Base-by-base conservation (phyloP, 768 basidiomycete genomes). In the Trichaptum fuscoviolaceum region DNA sequence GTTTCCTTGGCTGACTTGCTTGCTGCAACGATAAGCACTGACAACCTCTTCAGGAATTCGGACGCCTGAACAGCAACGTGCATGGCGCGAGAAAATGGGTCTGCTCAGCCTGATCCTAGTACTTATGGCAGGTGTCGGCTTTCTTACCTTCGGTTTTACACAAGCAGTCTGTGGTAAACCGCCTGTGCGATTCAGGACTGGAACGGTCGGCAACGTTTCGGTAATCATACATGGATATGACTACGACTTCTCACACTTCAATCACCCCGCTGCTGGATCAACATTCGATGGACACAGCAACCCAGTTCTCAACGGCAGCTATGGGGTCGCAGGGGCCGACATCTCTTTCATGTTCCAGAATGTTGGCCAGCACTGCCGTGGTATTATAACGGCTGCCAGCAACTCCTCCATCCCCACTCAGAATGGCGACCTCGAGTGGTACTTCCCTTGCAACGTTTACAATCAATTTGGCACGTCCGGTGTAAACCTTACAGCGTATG, bases 51-150 rank as follows among this genome's bases (percentile, higher is more conserved):
- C 67, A 95, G 94, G 96, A 65, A 90, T 97, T 70, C 84, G 85
- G 65, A 96, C 90, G 30, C 91, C 93, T 0, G 97, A 99, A 69
- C 91, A 91, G 70, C 95, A 97, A 75, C 87, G 95, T 62, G 97
- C 97, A 58, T 99, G 96, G 96, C 84, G 97, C 69, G 97, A 99
- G 79, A 99, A 99, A 81, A 94, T 98, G 77, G 97, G 96, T 8
- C 85, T 99, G 26, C 81, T 99, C 62, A 80, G 83, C 69, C 82
- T 98, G 76, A 93, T 96, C 73, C 75, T 84, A 18, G 5, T 77
- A n/a, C 84, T 95, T 69, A 97, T 99, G 96, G 91, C 92, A 20
- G 86, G 81, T 64, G 97, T 99, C 72, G 97, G 96, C 73, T 99
- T 94, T 86, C 83, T 99, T 74, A 99, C 97, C 12, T 99, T 99